These are phyloP conservation scores for Chlorella sp. DNA, from an alignment of 139 green algal genomes.

Conservation along the genomic window DNA sequence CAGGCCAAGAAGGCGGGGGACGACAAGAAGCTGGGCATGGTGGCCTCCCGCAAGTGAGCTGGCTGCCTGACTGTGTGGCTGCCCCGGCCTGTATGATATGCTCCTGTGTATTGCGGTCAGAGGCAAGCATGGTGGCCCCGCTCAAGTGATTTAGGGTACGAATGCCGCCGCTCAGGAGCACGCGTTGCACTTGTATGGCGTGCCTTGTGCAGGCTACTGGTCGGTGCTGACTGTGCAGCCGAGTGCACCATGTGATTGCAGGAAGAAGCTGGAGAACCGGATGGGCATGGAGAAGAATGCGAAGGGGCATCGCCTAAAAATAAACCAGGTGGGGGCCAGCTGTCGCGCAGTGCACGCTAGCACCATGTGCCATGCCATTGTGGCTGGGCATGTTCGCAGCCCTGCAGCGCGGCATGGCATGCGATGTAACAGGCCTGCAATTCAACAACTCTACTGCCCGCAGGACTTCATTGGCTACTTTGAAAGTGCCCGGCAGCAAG, in stretches of 20 bases:
- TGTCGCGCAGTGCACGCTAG: no score
- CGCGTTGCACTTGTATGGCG: no score
- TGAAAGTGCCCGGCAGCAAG: conserved; percentile 4
- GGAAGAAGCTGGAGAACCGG: conserved; percentile 64
- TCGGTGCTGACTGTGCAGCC: no score
- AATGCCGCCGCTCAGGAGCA: not conserved
- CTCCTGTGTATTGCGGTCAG: not conserved
- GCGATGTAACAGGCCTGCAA: no score
- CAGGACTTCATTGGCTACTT: conserved; percentile 42
- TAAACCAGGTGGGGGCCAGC: conserved; percentile 29
- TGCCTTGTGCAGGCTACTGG: no score
- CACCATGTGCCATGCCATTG: no score
- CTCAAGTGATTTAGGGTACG: not conserved
- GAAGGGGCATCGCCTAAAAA: conserved; percentile 57
- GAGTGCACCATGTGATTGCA: no score
- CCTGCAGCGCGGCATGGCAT: no score
- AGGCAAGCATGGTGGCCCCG: not conserved
- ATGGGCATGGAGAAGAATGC: conserved; percentile 62
- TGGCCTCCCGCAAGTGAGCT: conserved; percentile 51
- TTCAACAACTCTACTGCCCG: no score
- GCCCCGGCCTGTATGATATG: not conserved
- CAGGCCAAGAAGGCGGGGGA: conserved; percentile 52
- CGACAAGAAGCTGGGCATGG: conserved; percentile 70
- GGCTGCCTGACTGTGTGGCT: not conserved
- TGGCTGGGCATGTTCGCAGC: no score